A percentile compares a stretch with the other conserved stretches of the same genome.
These are phyloP conservation scores for Boletales sp. DNA, from an alignment of 768 basidiomycete species.

Conservation along the genomic window DNA sequence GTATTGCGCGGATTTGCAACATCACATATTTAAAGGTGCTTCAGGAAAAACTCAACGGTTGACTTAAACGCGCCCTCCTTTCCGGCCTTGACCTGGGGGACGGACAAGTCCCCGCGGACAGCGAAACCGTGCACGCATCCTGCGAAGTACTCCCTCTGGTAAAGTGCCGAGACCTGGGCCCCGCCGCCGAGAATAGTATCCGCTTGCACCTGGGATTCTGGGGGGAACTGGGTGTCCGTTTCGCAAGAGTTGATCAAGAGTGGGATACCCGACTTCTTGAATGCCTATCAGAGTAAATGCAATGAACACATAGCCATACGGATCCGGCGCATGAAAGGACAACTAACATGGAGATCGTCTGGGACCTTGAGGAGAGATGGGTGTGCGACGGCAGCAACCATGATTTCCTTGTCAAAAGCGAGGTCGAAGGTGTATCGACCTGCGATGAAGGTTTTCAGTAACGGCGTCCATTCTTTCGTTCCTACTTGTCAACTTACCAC, in stretches of 20 bases:
- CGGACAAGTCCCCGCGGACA: conserved; percentile 44
- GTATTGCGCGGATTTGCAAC: background rate
- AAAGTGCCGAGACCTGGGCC: conserved; percentile 42
- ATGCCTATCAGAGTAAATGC: conserved; percentile 38
- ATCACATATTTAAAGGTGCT: conserved; percentile 21
- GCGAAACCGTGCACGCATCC: conserved; percentile 57
- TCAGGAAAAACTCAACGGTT: conserved; percentile 51
- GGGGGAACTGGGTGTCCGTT: conserved; percentile 48
- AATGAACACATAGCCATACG: background rate
- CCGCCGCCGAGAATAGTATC: conserved; percentile 48
- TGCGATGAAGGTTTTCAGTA: conserved; percentile 10
- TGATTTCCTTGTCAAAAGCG: conserved; percentile 38
- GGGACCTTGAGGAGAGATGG: conserved; percentile 41
- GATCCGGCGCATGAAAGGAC: background rate
- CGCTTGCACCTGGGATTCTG: conserved; percentile 39
- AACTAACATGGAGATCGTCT: conserved; percentile 53
- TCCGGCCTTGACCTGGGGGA: conserved; percentile 53
- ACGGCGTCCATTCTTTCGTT: background rate
- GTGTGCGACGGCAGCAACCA: conserved; percentile 42
- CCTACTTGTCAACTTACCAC: conserved; percentile 38
- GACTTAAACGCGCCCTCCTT: conserved; percentile 55
- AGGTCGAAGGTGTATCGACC: conserved; percentile 45
- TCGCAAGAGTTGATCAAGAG: conserved; percentile 69
- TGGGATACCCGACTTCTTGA: conserved; percentile 46
- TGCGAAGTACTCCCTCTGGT: conserved; percentile 19